Evolutionary conservation across 2,329 filamentous ascomycete genomes (phyloP), one percentile per base, ranked within the genome.

Genomic region (Cladorrhinum sp.): DNA sequence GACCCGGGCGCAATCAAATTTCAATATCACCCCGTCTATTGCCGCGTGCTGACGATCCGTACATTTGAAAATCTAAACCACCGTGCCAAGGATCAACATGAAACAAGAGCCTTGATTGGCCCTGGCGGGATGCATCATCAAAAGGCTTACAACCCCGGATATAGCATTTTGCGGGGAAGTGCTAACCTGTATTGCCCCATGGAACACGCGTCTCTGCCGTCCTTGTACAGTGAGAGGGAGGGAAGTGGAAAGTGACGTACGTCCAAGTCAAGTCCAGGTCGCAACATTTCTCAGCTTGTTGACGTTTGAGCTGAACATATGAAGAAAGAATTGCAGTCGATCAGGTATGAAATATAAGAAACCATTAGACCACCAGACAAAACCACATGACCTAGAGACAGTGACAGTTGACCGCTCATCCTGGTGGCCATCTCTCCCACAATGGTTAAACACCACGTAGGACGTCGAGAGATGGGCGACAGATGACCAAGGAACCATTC

Each of bases 31-130:
- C 32, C 32, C n/a, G 32, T 36, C 32, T 36, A 36, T 36, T 36
- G 32, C 32, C 32, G 32, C 12, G 32, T n/a, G 32, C 8, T 12
- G 32, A 36, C 16, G 9, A 12, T 16, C 32, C 32, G 12, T 36
- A 12, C 8, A 36, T 13, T n/a, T n/a, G n/a, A n/a, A 36, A 36
- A 36, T 36, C 32, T 32, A 24, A 58, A 57, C 56, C n/a, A 53
- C 52, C 25, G 16, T 32, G 53, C 57, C 62, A 59, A 62, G 59
- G 50, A 50, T 58, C 57, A 60, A 57, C 57, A 57, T 62, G 57
- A 60, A 57, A 55, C 59, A 10, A 51, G 20, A 22, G 32, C 25
- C 56, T 49, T n/a, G 52, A 61, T 61, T 63, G 53, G 57, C 20
- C 54, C 25, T 9, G 10, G 24, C n/a, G n/a, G 20, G 32, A 13